These are phyloP conservation scores for Zymoseptoria brevis DNA, from an alignment of 2,329 filamentous ascomycete genomes.

Conservation along the genomic window DNA sequence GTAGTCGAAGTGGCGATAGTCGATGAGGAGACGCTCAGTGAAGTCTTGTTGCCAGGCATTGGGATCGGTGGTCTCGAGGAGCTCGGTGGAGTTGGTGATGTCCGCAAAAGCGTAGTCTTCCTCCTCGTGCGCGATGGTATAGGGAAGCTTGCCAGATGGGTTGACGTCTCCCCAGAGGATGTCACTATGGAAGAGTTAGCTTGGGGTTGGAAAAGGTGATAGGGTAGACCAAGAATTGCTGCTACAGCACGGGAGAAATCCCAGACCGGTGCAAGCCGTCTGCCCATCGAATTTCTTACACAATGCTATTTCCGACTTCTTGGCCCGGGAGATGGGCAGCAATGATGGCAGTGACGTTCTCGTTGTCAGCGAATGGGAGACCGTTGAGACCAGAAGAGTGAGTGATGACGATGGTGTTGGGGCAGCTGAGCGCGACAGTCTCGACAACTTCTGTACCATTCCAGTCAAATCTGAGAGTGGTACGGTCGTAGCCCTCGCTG, in stretches of 20 bases:
- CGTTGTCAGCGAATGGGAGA: constrained; percentile 34
- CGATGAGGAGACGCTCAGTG: constrained; percentile 45
- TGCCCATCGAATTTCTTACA: constrained; percentile 12
- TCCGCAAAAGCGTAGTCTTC: constrained; percentile 27
- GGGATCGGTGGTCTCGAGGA: constrained; percentile 28
- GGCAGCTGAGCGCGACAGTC: constrained; percentile 22
- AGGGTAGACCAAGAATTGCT: background rate
- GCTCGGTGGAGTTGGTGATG: constrained; percentile 33
- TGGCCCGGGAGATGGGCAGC: constrained; percentile 37
- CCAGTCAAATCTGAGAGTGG: constrained; percentile 36
- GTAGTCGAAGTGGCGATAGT: constrained; percentile 47
- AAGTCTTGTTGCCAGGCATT: constrained; percentile 44
- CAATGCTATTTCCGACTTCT: constrained; percentile 33
- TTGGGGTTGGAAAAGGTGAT: too few species aligned
- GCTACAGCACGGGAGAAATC: constrained; percentile 14
- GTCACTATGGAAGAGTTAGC: constrained; percentile 19
- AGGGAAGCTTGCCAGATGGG: constrained; percentile 25
- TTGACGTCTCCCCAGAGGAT: constrained; percentile 26
- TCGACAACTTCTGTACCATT: constrained; percentile 31
- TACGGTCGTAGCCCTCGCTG: constrained; percentile 38
- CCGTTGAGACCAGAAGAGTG: constrained; percentile 31
- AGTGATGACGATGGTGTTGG: constrained; percentile 26
- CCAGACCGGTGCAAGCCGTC: too few species aligned
- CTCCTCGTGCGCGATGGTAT: constrained; percentile 23
- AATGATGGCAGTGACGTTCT: constrained; percentile 32